These are phyloP conservation scores for Tulasnella sp. DNA, from an alignment of 768 basidiomycete species.

Conservation along the genomic window DNA sequence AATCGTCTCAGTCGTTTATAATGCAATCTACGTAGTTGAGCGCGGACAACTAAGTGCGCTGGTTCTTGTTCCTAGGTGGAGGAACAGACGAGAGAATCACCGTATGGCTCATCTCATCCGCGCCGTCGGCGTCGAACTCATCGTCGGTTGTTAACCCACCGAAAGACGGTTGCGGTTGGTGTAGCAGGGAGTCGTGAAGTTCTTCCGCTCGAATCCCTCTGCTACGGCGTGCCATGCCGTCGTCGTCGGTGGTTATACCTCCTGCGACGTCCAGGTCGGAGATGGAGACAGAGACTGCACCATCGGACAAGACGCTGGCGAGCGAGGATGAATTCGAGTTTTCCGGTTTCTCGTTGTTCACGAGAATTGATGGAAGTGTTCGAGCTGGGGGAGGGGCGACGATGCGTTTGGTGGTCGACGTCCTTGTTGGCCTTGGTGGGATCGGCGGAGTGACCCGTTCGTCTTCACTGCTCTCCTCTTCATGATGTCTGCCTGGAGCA, in stretches of 20 bases:
- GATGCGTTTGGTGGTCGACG: neutral
- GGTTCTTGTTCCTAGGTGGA: neutral
- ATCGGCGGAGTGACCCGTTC: neutral
- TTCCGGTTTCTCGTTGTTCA: neutral
- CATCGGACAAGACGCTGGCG: neutral
- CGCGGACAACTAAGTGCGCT: neutral
- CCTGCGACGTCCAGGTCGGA: neutral
- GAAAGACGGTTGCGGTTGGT: neutral
- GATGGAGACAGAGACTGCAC: neutral
- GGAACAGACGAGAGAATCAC: neutral
- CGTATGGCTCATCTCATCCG: neutral
- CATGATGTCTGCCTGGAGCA: neutral
- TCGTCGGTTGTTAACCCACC: slow-evolving; percentile 5
- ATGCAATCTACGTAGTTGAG: neutral
- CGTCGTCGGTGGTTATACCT: neutral
- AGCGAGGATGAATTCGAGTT: neutral
- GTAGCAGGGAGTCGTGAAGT: neutral
- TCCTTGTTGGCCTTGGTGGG: neutral
- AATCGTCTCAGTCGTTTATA: neutral
- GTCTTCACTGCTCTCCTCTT: neutral
- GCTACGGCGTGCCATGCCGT: neutral
- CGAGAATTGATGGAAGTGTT: neutral
- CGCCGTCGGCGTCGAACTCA: neutral
- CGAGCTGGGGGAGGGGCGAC: neutral
- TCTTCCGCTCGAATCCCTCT: neutral